Conservation (phyloP, 805 yeast genomes). For the Candida ficus region DNA sequence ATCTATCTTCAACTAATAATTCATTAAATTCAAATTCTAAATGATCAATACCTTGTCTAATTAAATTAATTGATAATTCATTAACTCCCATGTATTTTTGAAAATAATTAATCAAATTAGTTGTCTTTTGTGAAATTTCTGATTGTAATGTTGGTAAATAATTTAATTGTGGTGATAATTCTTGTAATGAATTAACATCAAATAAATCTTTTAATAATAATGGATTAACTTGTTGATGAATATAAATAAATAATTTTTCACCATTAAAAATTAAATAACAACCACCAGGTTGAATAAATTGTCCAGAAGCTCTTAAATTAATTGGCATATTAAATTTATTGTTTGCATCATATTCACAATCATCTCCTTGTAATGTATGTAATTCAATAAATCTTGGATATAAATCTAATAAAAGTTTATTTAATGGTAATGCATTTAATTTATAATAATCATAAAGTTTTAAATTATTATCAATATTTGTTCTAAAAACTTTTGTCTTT, state of each 20-base stretch:
- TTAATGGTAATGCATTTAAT: slow-evolving; percentile 50
- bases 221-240: slow-evolving; percentile 65
- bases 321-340: slow-evolving; percentile 45
- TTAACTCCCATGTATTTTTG: slow-evolving; percentile 32
- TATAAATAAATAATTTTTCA: slow-evolving; percentile 49
- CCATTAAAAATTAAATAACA: slow-evolving; percentile 78
- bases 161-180: slow-evolving; percentile 28
- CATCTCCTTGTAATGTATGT: slow-evolving; percentile 57
- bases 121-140: slow-evolving; percentile 60
- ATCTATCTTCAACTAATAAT: slow-evolving; percentile 69
- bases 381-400: slow-evolving; percentile 79
- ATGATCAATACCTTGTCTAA: slow-evolving; percentile 62
- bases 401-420: slow-evolving; percentile 53
- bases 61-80: slow-evolving; percentile 47
- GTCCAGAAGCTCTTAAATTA: slow-evolving; percentile 39
- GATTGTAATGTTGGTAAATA: slow-evolving; percentile 70
- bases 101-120: slow-evolving; percentile 58
- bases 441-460: slow-evolving; percentile 50
- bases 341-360: slow-evolving; percentile 42
- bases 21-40: slow-evolving; percentile 40
- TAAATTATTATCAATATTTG: slow-evolving; percentile 48
- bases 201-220: slow-evolving; percentile 68
- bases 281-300: slow-evolving; percentile 54
- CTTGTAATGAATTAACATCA: slow-evolving; percentile 42
- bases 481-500: slow-evolving; percentile 58